These are phyloP conservation scores for Ilex aquifolium DNA, from an alignment of 257 asterid genomes.

Conservation along the genomic window DNA sequence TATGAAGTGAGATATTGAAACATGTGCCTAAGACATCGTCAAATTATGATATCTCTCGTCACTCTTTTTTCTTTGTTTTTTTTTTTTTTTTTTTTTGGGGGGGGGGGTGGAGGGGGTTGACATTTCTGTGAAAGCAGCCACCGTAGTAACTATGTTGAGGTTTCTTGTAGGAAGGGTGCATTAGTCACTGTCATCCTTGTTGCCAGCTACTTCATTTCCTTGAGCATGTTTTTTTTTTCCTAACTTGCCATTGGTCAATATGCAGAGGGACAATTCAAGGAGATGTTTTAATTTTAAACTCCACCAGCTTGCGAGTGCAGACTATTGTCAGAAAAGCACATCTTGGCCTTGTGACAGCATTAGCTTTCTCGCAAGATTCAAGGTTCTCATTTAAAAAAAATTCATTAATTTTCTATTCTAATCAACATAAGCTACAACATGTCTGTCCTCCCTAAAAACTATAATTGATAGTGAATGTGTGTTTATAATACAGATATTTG, in stretches of 20 bases:
- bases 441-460: not conserved
- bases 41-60: not conserved
- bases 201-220: not conserved
- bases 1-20: no score
- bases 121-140: not conserved
- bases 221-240: not conserved
- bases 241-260: not conserved
- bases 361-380: conserved; percentile 76
- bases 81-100: not conserved
- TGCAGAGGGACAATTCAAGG: conserved; percentile 93
- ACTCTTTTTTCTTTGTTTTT: no score
- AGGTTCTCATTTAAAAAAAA: conserved; percentile 40
- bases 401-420: not conserved
- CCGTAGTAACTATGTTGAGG: not conserved
- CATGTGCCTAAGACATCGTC: not conserved
- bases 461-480: conserved; percentile 10
- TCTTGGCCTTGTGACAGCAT: conserved; percentile 76
- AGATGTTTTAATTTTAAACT: conserved; percentile 46
- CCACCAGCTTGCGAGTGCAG: conserved; percentile 47
- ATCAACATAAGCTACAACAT: conserved; percentile 3
- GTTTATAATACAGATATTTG: conserved; percentile 45
- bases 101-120: not conserved
- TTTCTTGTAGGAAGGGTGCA: not conserved
- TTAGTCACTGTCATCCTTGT: not conserved
- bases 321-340: conserved; percentile 70